Conservation (phyloP, 176 grass and related monocot genomes). For the Carex kokanica region DNA sequence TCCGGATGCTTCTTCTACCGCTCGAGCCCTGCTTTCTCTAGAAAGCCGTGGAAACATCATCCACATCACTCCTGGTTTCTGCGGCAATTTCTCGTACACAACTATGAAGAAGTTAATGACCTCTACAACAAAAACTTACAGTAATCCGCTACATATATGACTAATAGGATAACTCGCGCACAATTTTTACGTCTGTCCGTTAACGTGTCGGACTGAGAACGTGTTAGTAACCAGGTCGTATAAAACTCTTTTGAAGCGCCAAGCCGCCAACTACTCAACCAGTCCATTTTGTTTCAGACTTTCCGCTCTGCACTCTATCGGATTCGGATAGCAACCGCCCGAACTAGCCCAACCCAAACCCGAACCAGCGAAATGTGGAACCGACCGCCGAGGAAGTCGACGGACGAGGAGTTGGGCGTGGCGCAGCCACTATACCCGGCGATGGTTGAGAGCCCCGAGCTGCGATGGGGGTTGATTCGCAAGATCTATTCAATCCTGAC, state of each 20-base stretch:
- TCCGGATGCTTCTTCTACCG: not conserved
- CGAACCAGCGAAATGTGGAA: constrained; percentile 7
- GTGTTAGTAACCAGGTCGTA: not conserved
- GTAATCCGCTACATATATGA: not conserved
- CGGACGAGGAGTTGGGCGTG: constrained; percentile 48
- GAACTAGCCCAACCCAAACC: not conserved
- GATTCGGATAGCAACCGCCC: not conserved
- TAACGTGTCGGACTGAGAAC: not conserved
- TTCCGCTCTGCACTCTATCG: not conserved
- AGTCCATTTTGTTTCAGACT: not conserved
- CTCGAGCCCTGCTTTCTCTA: not conserved
- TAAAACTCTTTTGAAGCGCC: not conserved
- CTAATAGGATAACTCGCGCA: not conserved
- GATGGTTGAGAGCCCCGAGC: constrained; percentile 71
- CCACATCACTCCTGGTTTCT: not conserved
- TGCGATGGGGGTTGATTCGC: constrained; percentile 82
- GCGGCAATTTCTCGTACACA: not conserved
- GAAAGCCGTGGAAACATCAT: not conserved
- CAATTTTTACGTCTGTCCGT: not conserved
- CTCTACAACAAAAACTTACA: not conserved
- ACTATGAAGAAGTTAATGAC: not conserved
- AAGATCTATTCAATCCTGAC: constrained; percentile 92
- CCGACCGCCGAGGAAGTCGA: constrained; percentile 32
- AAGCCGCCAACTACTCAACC: not conserved
- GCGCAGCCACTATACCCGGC: constrained; percentile 52